These are phyloP conservation scores for Maudiozyma serrabonitensis DNA, from an alignment of 805 yeast genomes.

Conservation along the genomic window DNA sequence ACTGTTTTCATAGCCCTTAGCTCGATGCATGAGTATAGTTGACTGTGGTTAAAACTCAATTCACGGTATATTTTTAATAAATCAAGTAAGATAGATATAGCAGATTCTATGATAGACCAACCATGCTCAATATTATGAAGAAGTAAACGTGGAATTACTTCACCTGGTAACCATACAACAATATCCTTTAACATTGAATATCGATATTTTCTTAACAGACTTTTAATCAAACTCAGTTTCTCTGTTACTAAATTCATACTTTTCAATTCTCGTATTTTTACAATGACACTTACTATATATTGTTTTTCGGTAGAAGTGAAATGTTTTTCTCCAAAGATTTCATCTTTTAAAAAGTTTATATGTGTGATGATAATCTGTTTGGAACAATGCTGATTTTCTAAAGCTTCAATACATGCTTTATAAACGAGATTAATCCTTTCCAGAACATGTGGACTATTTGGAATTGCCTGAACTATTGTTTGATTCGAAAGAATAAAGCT, in stretches of 20 bases:
- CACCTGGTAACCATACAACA: slow-evolving; percentile 20
- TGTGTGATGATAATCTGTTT: slow-evolving; percentile 23
- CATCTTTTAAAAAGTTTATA: slow-evolving; percentile 19
- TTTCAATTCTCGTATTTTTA: slow-evolving; percentile 16
- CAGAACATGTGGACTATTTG: slow-evolving; percentile 7
- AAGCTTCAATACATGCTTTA: slow-evolving; percentile 10
- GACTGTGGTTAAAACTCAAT: slow-evolving; percentile 2
- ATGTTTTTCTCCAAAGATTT: slow-evolving; percentile 16
- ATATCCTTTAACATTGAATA: slow-evolving; percentile 14
- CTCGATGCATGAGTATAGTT: slow-evolving; percentile 10
- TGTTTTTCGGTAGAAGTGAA: slow-evolving; percentile 9
- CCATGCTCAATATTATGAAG: slow-evolving; percentile 13
- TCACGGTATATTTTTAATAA: slow-evolving; percentile 17
- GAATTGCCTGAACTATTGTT: slow-evolving; percentile 13
- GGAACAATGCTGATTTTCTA: slow-evolving; percentile 17
- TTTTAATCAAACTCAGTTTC: slow-evolving; percentile 17
- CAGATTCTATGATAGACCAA: slow-evolving; percentile 12
- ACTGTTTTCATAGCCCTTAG: slow-evolving; percentile 3
- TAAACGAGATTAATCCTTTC: slow-evolving; percentile 12
- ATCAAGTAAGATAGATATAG: slow-evolving; percentile 17
- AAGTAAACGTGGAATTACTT: slow-evolving; percentile 18
- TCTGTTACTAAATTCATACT: slow-evolving; percentile 22
- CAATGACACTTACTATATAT: slow-evolving; percentile 8
- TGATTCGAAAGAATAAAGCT: slow-evolving; percentile 17
- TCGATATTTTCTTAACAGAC: slow-evolving; percentile 17